Evolutionary conservation across 768 basidiomycete species (phyloP).

Genomic region (Lactarius hengduanensis): DNA sequence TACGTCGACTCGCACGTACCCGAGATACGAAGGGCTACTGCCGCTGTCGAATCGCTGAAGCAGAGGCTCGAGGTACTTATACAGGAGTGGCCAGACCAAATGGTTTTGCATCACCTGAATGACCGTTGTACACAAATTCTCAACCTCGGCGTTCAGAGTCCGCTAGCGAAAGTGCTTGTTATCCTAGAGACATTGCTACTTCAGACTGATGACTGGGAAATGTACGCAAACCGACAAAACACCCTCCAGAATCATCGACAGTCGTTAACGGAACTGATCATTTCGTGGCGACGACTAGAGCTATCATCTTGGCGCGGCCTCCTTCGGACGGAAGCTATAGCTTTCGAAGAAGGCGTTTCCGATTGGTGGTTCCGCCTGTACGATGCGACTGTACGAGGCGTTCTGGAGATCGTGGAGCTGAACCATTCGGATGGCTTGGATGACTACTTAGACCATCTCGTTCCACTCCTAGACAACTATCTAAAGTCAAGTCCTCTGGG

Average conservation of each 20-base stretch:
- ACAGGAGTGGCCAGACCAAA: constrained; percentile 93
- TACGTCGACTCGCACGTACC: constrained; percentile 74
- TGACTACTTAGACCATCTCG: constrained; percentile 60
- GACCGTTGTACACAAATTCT: constrained; percentile 69
- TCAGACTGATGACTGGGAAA: constrained; percentile 95
- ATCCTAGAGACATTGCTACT: constrained; percentile 81
- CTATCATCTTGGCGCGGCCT: constrained; percentile 83
- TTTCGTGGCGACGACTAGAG: constrained; percentile 90
- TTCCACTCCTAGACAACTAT: constrained; percentile 81
- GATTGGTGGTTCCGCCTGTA: constrained; percentile 94
- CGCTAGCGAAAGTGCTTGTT: constrained; percentile 80
- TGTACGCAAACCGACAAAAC: constrained; percentile 90
- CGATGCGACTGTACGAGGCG: constrained; percentile 68
- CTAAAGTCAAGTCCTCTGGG: constrained; percentile 75
- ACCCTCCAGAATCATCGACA: constrained; percentile 68
- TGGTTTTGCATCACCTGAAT: constrained; percentile 86
- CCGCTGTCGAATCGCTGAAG: constrained; percentile 50
- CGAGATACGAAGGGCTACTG: constrained; percentile 63
- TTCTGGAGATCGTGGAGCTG: constrained; percentile 47
- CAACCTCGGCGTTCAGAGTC: constrained; percentile 56
- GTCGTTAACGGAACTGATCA: constrained; percentile 65
- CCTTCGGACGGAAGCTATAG: constrained; percentile 63
- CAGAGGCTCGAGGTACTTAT: constrained; percentile 55
- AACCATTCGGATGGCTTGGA: constrained; percentile 39
- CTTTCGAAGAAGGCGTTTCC: constrained; percentile 46